A percentile compares a stretch with the other conserved stretches of the same genome.
Evolutionary conservation across 768 basidiomycete genomes (phyloP).

Genomic region (Xerocomellus amylosporus): DNA sequence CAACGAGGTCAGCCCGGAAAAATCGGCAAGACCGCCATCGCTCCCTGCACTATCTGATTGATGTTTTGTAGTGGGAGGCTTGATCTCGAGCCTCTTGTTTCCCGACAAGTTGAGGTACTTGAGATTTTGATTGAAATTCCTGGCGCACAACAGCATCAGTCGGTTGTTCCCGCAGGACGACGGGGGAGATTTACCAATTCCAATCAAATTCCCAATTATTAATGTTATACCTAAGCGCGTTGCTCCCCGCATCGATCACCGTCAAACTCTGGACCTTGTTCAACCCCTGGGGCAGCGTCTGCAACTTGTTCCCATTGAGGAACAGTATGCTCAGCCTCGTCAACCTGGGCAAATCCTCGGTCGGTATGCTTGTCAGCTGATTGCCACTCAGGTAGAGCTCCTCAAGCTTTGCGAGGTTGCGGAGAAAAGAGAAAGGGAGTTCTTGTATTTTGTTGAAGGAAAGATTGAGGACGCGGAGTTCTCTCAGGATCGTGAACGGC

Average conservation of each 20-base stretch:
- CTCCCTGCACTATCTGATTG: conserved; percentile 19
- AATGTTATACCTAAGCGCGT: conserved; percentile 93
- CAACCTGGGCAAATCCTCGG: conserved; percentile 79
- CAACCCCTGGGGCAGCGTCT: conserved; percentile 88
- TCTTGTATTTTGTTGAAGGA: conserved; percentile 95
- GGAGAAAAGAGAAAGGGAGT: conserved; percentile 74
- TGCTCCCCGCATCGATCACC: conserved; percentile 90
- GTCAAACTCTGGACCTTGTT: conserved; percentile 75
- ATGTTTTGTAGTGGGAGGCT: conserved; percentile 46
- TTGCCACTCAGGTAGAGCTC: conserved; percentile 96
- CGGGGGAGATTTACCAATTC: conserved; percentile 73
- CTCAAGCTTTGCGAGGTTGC: conserved; percentile 65
- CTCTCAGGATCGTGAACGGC: conserved; percentile 69
- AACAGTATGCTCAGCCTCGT: conserved; percentile 71
- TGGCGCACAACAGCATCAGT: conserved; percentile 29
- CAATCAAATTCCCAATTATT: conserved; percentile 99
- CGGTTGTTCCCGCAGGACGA: not conserved
- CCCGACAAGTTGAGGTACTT: conserved; percentile 96
- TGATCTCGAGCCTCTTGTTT: conserved; percentile 95
- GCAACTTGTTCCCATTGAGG: conserved; percentile 90
- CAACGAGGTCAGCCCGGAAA: conserved; percentile 80
- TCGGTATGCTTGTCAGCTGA: conserved; percentile 83
- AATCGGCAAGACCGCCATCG: conserved; percentile 63
- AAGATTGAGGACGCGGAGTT: conserved; percentile 81
- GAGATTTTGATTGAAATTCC: conserved; percentile 95